A percentile compares a stretch with the other conserved stretches of the same genome.
Conservation (phyloP, 371 early-diverging fungal species). For the Massospora cicadina region DNA sequence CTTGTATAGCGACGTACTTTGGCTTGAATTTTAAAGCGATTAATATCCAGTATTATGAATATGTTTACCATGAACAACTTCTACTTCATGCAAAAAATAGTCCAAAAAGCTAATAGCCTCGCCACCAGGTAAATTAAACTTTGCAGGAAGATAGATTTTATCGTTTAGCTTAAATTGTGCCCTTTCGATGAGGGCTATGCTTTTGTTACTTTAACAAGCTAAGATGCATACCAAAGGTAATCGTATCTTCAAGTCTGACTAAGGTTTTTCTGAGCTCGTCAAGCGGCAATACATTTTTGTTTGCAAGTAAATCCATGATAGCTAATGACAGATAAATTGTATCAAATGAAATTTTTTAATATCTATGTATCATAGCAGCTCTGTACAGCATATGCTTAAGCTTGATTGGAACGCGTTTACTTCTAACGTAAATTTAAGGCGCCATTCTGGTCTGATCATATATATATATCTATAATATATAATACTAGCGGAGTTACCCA, state of each 20-base stretch:
- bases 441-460: too few relatives aligned
- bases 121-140: conserved; percentile 36
- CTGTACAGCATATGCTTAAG: too few relatives aligned
- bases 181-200: conserved; percentile 53
- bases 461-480: too few relatives aligned
- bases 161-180: conserved; percentile 75
- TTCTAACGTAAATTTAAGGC: too few relatives aligned
- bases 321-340: not conserved
- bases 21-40: conserved; percentile 33
- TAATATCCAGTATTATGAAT: not conserved
- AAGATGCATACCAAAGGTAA: conserved; percentile 65
- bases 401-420: too few relatives aligned
- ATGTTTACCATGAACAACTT: conserved; percentile 65
- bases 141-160: conserved; percentile 48
- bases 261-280: conserved; percentile 48
- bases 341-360: too few relatives aligned
- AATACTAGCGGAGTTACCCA: too few relatives aligned
- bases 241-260: conserved; percentile 84
- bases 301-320: conserved; percentile 11
- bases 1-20: conserved; percentile 64
- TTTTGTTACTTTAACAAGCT: not conserved
- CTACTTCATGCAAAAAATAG: conserved; percentile 77
- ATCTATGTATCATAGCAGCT: too few relatives aligned
- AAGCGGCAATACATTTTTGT: conserved; percentile 17
- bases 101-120: conserved; percentile 68